A percentile compares a stretch with the other conserved stretches of the same genome.
phyloP scores from a whole-genome alignment of 768 basidiomycete species.

The Termitomyces sp. region DNA sequence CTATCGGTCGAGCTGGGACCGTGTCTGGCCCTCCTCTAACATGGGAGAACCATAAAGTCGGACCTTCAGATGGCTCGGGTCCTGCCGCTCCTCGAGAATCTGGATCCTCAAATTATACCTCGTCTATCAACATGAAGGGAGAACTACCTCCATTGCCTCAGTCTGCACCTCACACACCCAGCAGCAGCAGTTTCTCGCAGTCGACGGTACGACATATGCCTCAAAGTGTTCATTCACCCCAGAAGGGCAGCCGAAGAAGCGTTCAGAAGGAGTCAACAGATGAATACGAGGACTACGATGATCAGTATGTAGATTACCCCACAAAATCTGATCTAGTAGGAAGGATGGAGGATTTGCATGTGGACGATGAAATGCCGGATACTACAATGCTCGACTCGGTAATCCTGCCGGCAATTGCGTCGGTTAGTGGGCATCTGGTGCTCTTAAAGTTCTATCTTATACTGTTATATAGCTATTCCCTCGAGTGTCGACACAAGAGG shows the following conservation, averaged over 20 bases:
- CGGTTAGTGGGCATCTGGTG: constrained; percentile 47
- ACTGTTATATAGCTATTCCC: constrained; percentile 66
- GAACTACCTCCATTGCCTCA: constrained; percentile 59
- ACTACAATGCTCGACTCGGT: constrained; percentile 96
- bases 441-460: neutral
- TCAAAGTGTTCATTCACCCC: constrained; percentile 19
- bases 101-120: constrained; percentile 30
- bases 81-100: constrained; percentile 23
- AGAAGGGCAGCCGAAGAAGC: constrained; percentile 23
- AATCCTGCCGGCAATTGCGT: constrained; percentile 92
- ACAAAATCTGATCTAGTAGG: constrained; percentile 41
- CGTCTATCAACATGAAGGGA: constrained; percentile 45
- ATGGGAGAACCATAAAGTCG: constrained; percentile 70
- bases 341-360: constrained; percentile 37
- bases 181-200: constrained; percentile 43
- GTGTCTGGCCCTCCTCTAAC: constrained; percentile 64
- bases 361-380: constrained; percentile 63
- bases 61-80: constrained; percentile 34
- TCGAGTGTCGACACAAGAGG: constrained; percentile 89
- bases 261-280: constrained; percentile 48
- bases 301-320: constrained; percentile 48
- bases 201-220: constrained; percentile 65
- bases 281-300: constrained; percentile 62
- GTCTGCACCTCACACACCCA: constrained; percentile 27
- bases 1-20: constrained; percentile 64